Evolutionary conservation across 495 filamentous ascomycete genomes (phyloP).

Genomic region (Lophium mytilinum): DNA sequence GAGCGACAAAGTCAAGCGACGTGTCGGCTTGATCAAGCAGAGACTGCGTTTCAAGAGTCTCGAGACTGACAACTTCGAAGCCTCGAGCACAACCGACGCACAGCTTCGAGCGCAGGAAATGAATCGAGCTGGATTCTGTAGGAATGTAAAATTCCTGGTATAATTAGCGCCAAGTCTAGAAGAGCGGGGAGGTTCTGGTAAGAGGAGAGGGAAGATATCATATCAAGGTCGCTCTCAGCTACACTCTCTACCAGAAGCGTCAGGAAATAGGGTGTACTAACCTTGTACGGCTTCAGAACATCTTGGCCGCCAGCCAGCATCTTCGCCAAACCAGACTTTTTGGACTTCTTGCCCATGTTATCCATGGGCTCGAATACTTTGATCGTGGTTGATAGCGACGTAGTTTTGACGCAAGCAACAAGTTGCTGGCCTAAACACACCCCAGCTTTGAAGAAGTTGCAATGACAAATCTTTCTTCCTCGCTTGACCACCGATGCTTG

Average conservation of each 20-base stretch:
- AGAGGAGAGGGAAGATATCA: not conserved
- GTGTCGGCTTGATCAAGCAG: constrained; percentile 97
- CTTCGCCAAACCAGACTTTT: constrained; percentile 84
- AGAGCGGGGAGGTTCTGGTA: not conserved
- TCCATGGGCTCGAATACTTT: constrained; percentile 98
- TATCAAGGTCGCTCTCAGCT: constrained; percentile 6
- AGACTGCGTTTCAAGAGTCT: constrained; percentile 95
- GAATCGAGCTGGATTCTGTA: constrained; percentile 88
- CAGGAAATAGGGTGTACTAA: constrained; percentile 28
- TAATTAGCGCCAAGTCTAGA: not conserved
- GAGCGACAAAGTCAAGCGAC: constrained; percentile 89
- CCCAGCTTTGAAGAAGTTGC: constrained; percentile 96
- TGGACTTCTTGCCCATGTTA: constrained; percentile 74
- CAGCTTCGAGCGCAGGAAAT: constrained; percentile 92
- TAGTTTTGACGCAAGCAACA: constrained; percentile 90
- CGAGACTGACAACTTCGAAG: constrained; percentile 94
- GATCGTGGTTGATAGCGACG: constrained; percentile 83
- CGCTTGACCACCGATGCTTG: constrained; percentile 66
- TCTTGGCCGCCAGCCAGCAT: constrained; percentile 94
- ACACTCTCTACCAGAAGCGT: not conserved
- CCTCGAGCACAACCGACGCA: constrained; percentile 92
- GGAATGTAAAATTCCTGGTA: constrained; percentile 90
- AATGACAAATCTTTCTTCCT: constrained; percentile 95
- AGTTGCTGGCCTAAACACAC: constrained; percentile 91
- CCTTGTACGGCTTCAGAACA: constrained; percentile 88